These are phyloP conservation scores for Sarcocystis neurona DNA, from an alignment of 169 alveolate species.

Conservation along the genomic window DNA sequence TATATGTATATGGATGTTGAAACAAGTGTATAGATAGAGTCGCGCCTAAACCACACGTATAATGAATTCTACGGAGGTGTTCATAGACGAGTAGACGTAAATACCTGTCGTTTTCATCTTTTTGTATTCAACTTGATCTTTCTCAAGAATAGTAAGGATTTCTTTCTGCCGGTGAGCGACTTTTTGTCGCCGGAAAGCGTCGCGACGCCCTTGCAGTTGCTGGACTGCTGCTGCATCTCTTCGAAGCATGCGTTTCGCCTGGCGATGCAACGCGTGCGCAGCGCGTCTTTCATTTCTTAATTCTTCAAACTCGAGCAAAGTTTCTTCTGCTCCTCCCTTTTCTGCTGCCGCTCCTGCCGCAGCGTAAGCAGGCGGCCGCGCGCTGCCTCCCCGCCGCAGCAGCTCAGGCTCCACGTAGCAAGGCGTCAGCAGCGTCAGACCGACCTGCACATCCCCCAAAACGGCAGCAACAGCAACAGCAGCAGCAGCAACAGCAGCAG, in stretches of 20 bases:
- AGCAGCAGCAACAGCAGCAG: neutral
- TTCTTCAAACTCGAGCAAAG: neutral
- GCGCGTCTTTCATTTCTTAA: neutral
- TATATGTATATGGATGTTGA: no score
- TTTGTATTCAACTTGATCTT: slow-evolving; percentile 69
- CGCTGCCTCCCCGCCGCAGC: neutral
- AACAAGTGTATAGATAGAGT: no score
- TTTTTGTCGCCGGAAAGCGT: neutral
- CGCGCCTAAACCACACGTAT: no score
- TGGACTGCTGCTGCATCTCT: slow-evolving; percentile 1
- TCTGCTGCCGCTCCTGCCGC: slow-evolving; percentile 11
- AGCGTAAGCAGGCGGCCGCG: neutral
- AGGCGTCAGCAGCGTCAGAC: slow-evolving; percentile 35
- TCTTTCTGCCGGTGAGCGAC: slow-evolving; percentile 27
- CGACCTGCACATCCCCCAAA: neutral
- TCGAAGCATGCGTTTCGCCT: slow-evolving; percentile 13
- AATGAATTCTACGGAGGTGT: no score
- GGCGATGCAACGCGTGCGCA: slow-evolving; percentile 21
- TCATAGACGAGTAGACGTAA: no score
- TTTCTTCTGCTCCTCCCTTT: slow-evolving; percentile 8
- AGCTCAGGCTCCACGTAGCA: slow-evolving; percentile 29
- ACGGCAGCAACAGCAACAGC: neutral
- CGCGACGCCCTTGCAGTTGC: neutral
- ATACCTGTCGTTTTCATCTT: slow-evolving; percentile 68
- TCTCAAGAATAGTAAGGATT: slow-evolving; percentile 64